A percentile compares a stretch with the other conserved stretches of the same genome.
These are phyloP conservation scores for Metschnikowia koreensis DNA, from an alignment of 805 yeast species.

Conservation along the genomic window DNA sequence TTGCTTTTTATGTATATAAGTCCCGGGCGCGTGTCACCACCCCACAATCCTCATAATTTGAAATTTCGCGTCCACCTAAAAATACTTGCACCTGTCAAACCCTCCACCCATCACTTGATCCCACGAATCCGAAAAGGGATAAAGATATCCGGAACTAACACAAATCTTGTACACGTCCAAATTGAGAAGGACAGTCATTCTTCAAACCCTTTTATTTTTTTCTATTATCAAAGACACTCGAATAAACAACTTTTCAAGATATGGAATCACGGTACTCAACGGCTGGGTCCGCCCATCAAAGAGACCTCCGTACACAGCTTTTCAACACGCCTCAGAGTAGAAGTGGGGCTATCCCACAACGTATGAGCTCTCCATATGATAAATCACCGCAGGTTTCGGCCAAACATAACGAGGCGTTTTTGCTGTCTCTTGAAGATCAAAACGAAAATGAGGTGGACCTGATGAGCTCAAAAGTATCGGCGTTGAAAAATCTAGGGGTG, in stretches of 20 bases:
- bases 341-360: conserved; percentile 18
- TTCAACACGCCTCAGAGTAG: conserved; percentile 28
- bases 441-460: conserved; percentile 41
- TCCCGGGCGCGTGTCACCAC: background rate
- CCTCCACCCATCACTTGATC: background rate
- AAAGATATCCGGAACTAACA: too few relatives aligned
- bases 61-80: background rate
- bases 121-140: background rate
- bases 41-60: background rate
- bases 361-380: conserved; percentile 42
- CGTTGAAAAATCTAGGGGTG: conserved; percentile 41
- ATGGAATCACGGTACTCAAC: conserved; percentile 21
- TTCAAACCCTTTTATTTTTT: background rate
- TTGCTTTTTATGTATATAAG: too few relatives aligned
- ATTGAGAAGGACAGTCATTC: too few relatives aligned
- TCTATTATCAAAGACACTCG: background rate
- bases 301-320: conserved; percentile 43
- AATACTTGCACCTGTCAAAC: background rate
- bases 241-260: too few relatives aligned
- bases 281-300: conserved; percentile 34
- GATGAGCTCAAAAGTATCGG: conserved; percentile 42
- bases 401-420: conserved; percentile 41
- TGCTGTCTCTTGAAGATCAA: conserved; percentile 44
- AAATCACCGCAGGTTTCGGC: conserved; percentile 26
- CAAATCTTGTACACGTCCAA: too few relatives aligned